Evolutionary conservation across 2,329 filamentous ascomycete genomes (phyloP).

Genomic region (Chrysoporthe puriensis): DNA sequence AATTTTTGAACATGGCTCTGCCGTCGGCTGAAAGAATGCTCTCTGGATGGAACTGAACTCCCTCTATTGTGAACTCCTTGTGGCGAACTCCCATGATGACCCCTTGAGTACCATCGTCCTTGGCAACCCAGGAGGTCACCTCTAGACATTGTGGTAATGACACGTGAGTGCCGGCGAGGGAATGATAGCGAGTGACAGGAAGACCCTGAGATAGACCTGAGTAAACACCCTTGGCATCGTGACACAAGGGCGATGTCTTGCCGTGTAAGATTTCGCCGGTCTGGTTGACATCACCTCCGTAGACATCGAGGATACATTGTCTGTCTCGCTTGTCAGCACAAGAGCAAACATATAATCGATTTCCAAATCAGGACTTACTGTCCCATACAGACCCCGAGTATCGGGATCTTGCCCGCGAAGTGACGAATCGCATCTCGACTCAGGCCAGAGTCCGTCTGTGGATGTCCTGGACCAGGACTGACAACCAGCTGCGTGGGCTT

Average conservation of each 20-base stretch:
- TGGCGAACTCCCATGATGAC: constrained; percentile 98
- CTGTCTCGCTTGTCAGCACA: constrained; percentile 43
- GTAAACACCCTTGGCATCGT: constrained; percentile 93
- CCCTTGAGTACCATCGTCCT: constrained; percentile 75
- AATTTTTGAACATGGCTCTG: constrained; percentile 88
- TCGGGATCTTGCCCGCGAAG: constrained; percentile 92
- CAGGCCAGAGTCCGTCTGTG: constrained; percentile 86
- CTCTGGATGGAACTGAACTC: constrained; percentile 97
- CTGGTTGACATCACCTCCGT: constrained; percentile 87
- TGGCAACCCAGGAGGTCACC: constrained; percentile 85
- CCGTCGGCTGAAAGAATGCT: constrained; percentile 93
- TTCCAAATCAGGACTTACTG: constrained; percentile 62
- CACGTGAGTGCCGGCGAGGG: constrained; percentile 86
- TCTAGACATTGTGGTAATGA: constrained; percentile 86
- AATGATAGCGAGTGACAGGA: constrained; percentile 94
- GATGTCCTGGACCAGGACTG: constrained; percentile 94
- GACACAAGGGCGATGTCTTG: constrained; percentile 88
- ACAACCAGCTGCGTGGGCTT: constrained; percentile 93
- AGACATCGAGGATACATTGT: constrained; percentile 95
- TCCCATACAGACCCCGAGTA: constrained; percentile 98
- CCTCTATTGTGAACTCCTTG: constrained; percentile 88
- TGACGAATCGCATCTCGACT: constrained; percentile 89
- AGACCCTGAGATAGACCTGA: constrained; percentile 77
- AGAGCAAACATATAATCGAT: constrained; percentile 28
- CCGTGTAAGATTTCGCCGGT: constrained; percentile 97